Conservation (phyloP, 352 stramenopile species). For the Phytophthora europaea region DNA sequence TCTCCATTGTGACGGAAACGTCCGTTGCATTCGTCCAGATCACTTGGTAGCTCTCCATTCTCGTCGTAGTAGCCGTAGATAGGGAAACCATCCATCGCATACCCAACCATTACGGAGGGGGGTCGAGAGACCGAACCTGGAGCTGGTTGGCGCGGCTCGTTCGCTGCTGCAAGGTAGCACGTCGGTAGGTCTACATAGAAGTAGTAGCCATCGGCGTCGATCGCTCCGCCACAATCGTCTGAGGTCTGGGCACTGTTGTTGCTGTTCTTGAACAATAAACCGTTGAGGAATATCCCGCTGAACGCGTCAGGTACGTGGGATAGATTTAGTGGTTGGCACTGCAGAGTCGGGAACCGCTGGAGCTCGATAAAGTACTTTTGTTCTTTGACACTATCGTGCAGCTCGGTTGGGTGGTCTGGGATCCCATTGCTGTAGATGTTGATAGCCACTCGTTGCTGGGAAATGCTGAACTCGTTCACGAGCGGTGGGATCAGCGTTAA, state of each 20-base stretch:
- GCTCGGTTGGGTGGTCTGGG: conserved; percentile 47
- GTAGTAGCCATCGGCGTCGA: conserved; percentile 58
- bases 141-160: conserved; percentile 12
- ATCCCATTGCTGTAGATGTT: conserved; percentile 76
- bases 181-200: conserved; percentile 54
- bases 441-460: conserved; percentile 46
- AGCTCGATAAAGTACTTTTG: conserved; percentile 75
- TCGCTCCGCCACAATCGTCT: conserved; percentile 61
- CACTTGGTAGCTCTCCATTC: conserved; percentile 43
- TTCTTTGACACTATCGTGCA: conserved; percentile 26
- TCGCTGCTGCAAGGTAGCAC: conserved; percentile 46
- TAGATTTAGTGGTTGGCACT: conserved; percentile 38
- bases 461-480: conserved; percentile 58
- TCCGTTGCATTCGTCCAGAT: conserved; percentile 73
- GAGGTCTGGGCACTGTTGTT: conserved; percentile 15
- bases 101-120: conserved; percentile 56
- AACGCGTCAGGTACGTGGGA: conserved; percentile 36
- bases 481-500: conserved; percentile 6
- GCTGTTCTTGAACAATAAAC: conserved; percentile 57
- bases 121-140: neutral
- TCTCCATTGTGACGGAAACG: conserved; percentile 47
- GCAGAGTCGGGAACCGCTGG: conserved; percentile 52
- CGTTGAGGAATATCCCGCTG: conserved; percentile 69
- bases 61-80: conserved; percentile 68
- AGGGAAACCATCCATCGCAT: conserved; percentile 71